Evolutionary conservation across 768 basidiomycete genomes (phyloP).

Genomic region (Ramaria sp.): DNA sequence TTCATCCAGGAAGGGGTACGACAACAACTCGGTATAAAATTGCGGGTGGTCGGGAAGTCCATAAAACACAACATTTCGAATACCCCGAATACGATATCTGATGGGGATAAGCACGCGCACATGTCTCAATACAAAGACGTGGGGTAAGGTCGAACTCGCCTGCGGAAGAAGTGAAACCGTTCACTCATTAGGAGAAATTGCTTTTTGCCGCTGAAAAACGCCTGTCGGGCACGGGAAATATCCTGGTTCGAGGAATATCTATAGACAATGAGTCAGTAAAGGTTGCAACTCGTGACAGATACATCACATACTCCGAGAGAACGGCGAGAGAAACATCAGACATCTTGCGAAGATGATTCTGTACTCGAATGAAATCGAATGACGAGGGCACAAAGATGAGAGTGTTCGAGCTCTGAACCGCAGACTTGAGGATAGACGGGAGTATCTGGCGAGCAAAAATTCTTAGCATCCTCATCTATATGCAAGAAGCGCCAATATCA

Average conservation of each 20-base stretch:
- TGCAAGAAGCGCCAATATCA: constrained; percentile 19
- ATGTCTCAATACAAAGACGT: not conserved
- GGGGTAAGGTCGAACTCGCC: constrained; percentile 27
- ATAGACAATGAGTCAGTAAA: not conserved
- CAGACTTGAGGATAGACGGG: constrained; percentile 78
- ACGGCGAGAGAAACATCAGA: constrained; percentile 64
- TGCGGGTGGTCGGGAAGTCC: constrained; percentile 82
- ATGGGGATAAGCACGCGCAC: not conserved
- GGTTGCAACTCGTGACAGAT: not conserved
- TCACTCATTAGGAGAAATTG: constrained; percentile 87
- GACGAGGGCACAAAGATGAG: constrained; percentile 88
- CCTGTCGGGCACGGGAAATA: constrained; percentile 85
- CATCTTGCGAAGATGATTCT: constrained; percentile 73
- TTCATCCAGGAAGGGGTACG: constrained; percentile 84
- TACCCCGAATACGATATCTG: constrained; percentile 89
- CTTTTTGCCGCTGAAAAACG: constrained; percentile 83
- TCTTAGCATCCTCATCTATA: not conserved
- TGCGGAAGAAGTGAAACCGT: constrained; percentile 96
- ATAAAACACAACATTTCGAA: constrained; percentile 89
- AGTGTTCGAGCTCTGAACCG: constrained; percentile 84
- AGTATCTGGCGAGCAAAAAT: constrained; percentile 41
- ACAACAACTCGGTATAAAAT: constrained; percentile 85
- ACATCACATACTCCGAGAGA: constrained; percentile 64
- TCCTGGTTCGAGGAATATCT: constrained; percentile 93
- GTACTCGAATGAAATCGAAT: constrained; percentile 90